Base-by-base conservation (phyloP, 306 rosid genomes). In the Quillaja saponaria region DNA sequence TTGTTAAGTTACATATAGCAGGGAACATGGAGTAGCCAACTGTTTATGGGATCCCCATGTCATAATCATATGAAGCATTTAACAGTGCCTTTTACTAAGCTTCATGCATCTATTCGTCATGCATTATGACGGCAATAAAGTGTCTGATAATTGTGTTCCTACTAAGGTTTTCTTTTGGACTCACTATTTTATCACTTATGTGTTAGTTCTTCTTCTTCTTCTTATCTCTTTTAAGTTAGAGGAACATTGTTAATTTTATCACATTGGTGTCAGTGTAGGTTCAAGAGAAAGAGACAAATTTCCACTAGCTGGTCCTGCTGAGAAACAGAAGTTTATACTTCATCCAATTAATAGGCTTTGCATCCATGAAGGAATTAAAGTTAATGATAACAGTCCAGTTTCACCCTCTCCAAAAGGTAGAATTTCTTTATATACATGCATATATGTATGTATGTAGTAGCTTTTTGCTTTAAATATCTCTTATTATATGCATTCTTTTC, bases 281-380 rank as follows among this genome's bases (percentile, higher is more conserved):
- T 79, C 79, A 64, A 60, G 80, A 68, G 81, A 58, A 57, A 82
- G 66, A 17, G 70, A 63, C 20, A 34, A 63, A 21, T 59, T 17
- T 67, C 56, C 71, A 40, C 55, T 63, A 71, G 49, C 53, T 14
- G 47, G 49, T 38, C 31, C 63, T 48, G 56, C 72, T 34, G 73
- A 76, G 78, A 67, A 73, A 58, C 58, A 78, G 59, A 71, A 49
- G 62, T 58, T 72, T 61, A 46, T 57, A 44, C 75, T 74, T 69
- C 82, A 39, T 67, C 80, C 90, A 38, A 55, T 71, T 54, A 76
- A 87, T 65, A 87, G 73, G 74, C 74, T 67, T 42, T 3, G 90
- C 28, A 72, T 31, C 65, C 64, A 71, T 44, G 73, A 73, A 75
- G 71, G 76, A 73, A 46, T 64, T 71, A 68, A 73, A 64, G 69